These are phyloP conservation scores for Blastomyces silverae DNA, from an alignment of 2,329 filamentous ascomycete genomes.

Conservation along the genomic window DNA sequence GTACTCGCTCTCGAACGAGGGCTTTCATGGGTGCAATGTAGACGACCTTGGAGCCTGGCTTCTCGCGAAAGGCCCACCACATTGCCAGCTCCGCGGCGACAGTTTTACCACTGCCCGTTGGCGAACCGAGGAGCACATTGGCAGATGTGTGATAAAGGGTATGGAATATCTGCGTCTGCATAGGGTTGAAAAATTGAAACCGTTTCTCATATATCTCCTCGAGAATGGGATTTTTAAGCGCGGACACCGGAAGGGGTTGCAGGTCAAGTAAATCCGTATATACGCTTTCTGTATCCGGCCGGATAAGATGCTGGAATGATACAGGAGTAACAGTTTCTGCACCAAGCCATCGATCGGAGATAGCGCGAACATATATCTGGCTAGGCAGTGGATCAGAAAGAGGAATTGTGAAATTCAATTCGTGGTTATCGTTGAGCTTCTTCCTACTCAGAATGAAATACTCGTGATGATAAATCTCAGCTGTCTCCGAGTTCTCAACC, in stretches of 20 bases:
- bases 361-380: conserved; percentile 90
- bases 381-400: conserved; percentile 85
- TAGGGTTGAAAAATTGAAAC: conserved; percentile 97
- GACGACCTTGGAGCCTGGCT: conserved; percentile 91
- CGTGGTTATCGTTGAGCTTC: conserved; percentile 92
- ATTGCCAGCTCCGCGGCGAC: conserved; percentile 93
- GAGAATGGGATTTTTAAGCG: conserved; percentile 75
- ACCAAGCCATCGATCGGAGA: conserved; percentile 94
- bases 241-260: conserved; percentile 79
- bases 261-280: conserved; percentile 92
- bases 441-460: conserved; percentile 87
- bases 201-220: conserved; percentile 83
- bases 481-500: conserved; percentile 97
- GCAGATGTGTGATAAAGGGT: conserved; percentile 86
- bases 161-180: conserved; percentile 99
- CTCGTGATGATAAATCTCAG: conserved; percentile 96
- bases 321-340: conserved; percentile 93
- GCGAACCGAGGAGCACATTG: conserved; percentile 90
- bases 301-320: conserved; percentile 95
- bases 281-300: conserved; percentile 93
- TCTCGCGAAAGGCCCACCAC: conserved; percentile 98
- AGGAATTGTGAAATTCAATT: conserved; percentile 96
- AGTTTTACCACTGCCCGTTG: conserved; percentile 95
- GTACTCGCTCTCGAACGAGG: conserved; percentile 87
- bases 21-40: conserved; percentile 99